Evolutionary conservation across 768 basidiomycete species (phyloP).

Genomic region (Punctularia strigosozonata): DNA sequence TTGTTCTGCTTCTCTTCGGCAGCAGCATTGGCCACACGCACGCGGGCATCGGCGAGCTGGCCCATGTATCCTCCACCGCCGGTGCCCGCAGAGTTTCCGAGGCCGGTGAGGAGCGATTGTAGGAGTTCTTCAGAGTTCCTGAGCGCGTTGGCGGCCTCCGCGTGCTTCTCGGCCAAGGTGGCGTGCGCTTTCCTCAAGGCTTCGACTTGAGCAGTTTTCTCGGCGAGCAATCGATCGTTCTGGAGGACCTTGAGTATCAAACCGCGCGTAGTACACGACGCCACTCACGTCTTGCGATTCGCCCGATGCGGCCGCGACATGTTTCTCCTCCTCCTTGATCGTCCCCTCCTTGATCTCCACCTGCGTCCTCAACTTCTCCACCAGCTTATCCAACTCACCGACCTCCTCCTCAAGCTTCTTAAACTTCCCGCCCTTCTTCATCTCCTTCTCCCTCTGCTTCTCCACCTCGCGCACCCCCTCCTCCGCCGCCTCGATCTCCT

Average conservation of each 20-base stretch:
- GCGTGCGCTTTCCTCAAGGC: slow-evolving; percentile 42
- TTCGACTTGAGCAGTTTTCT: slow-evolving; percentile 50
- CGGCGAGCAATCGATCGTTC: slow-evolving; percentile 44
- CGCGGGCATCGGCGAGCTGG: slow-evolving; percentile 79
- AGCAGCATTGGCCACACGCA: slow-evolving; percentile 58
- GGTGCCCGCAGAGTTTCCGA: slow-evolving; percentile 47
- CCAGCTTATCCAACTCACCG: slow-evolving; percentile 61
- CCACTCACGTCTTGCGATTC: slow-evolving; percentile 50
- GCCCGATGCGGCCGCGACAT: slow-evolving; percentile 35
- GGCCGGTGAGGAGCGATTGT: slow-evolving; percentile 87
- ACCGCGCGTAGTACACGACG: background rate
- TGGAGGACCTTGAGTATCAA: slow-evolving; percentile 17
- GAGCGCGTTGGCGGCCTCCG: slow-evolving; percentile 45
- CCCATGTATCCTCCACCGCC: slow-evolving; percentile 93
- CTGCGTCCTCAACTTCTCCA: slow-evolving; percentile 78
- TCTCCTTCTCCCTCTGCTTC: slow-evolving; percentile 73
- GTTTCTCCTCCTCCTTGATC: slow-evolving; percentile 68
- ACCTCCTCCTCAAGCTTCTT: slow-evolving; percentile 78
- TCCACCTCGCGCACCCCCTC: slow-evolving; percentile 53
- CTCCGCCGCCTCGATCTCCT: slow-evolving; percentile 55
- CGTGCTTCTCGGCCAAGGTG: slow-evolving; percentile 59
- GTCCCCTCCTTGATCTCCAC: slow-evolving; percentile 68
- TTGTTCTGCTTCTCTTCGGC: slow-evolving; percentile 81
- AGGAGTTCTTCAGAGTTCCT: slow-evolving; percentile 81
- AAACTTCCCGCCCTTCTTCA: slow-evolving; percentile 87